Conservation (phyloP, 2,329 filamentous ascomycete species). For the Sarocladiaceae sp. region DNA sequence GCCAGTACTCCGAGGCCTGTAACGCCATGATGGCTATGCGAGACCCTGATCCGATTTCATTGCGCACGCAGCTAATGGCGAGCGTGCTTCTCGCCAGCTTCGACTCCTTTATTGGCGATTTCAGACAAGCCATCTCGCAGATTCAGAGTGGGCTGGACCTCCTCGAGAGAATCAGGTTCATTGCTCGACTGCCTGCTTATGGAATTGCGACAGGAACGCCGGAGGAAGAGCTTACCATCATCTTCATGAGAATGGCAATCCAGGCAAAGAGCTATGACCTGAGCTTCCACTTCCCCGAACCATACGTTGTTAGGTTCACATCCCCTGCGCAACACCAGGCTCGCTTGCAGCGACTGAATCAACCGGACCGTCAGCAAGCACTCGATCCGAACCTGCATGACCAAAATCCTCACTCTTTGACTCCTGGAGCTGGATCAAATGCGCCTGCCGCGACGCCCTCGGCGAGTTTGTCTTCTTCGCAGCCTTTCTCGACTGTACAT, state of each 20-base stretch:
- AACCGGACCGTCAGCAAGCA: background rate
- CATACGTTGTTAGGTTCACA: constrained; percentile 45
- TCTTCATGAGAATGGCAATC: constrained; percentile 57
- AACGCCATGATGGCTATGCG: constrained; percentile 39
- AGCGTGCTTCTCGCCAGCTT: constrained; percentile 62
- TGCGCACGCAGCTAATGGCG: constrained; percentile 53
- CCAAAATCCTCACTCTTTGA: constrained; percentile 18
- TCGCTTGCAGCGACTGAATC: background rate
- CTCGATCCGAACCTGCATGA: constrained; percentile 18
- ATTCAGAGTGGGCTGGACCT: constrained; percentile 53
- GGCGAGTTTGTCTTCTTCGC: constrained; percentile 28
- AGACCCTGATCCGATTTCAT: constrained; percentile 28
- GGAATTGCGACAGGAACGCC: constrained; percentile 39
- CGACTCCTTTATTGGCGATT: constrained; percentile 60
- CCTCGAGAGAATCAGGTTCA: constrained; percentile 30
- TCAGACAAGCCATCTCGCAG: constrained; percentile 54
- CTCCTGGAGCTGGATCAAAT: background rate
- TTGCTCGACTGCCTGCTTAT: constrained; percentile 38
- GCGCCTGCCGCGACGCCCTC: constrained; percentile 2
- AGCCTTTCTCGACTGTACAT: constrained; percentile 40
- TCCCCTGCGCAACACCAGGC: constrained; percentile 2
- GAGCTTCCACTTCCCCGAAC: constrained; percentile 60
- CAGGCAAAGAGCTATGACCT: constrained; percentile 63
- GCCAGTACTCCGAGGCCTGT: constrained; percentile 52
- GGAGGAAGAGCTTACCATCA: constrained; percentile 54